Conservation (phyloP, 139 green algal species). For the Chlamydomonas sp. region DNA sequence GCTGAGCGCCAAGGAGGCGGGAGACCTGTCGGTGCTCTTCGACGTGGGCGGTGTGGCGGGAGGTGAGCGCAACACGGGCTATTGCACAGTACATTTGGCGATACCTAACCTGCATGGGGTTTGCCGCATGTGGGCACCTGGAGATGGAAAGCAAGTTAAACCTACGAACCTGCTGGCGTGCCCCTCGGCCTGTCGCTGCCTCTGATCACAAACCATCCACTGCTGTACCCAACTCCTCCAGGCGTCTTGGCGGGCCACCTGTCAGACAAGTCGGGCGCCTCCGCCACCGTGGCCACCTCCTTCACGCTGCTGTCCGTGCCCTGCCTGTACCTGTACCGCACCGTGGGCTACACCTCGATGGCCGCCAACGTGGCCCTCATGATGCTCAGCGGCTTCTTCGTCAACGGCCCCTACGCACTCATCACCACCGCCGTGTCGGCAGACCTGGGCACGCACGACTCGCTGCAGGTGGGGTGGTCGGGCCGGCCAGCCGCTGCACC, state of each 20-base stretch:
- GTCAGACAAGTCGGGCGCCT: conserved; percentile 79
- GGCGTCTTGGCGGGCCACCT: conserved; percentile 88
- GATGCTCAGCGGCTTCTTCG: conserved; percentile 88
- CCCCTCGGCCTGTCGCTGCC: too few species aligned
- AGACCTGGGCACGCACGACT: conserved; percentile 93
- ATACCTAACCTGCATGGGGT: background rate
- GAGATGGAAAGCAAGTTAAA: too few species aligned
- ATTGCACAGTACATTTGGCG: background rate
- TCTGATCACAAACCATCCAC: background rate
- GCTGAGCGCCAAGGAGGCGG: conserved; percentile 77
- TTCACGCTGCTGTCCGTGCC: conserved; percentile 90
- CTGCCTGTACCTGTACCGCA: conserved; percentile 84
- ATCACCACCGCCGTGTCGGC: conserved; percentile 97
- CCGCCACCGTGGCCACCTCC: conserved; percentile 70
- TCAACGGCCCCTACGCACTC: conserved; percentile 97
- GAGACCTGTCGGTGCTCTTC: conserved; percentile 91
- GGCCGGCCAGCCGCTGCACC: background rate
- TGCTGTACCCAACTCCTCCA: background rate
- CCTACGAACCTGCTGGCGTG: too few species aligned
- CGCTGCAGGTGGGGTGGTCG: conserved; percentile 57
- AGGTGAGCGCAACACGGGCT: background rate
- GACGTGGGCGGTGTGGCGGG: conserved; percentile 92
- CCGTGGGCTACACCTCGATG: conserved; percentile 63
- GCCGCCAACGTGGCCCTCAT: conserved; percentile 88
- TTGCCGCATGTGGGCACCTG: background rate